Evolutionary conservation across 1,284 basidiomycete species (phyloP), one percentile per base, ranked within the genome.

Genomic region (Rhodofomes roseus): DNA sequence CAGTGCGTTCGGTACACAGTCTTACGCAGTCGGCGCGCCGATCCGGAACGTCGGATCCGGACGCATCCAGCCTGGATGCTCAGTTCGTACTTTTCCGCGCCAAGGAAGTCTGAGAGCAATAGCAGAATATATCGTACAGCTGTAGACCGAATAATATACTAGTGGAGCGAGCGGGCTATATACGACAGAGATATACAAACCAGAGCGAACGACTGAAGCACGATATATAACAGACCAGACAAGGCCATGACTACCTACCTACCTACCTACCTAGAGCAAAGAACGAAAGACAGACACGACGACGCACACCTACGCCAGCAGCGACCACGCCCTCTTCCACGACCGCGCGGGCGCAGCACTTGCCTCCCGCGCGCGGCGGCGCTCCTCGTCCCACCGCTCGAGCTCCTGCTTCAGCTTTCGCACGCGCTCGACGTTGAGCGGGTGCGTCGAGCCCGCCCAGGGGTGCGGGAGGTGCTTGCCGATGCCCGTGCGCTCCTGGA

Each of bases 381-480:
- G 75, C 66, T 80, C 85, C 41, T 72, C 68, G 66, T 84, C 81
- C 91, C 91, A 93, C 44, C 86, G 72, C 36, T 76, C 74, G 27
- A 93, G 77, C 76, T 93, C 91, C 16, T 77, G 73, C 66, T 78
- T 80, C 57, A 92, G 75, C 51, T 79, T 78, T 59, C 79, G 73
- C 12, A 87, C 78, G 40, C 91, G 79, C 39, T 81, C 76, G 60
- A 83, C 80, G 46, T 84, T 80, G 37, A 86, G 75, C 7, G 90
- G 90, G 72, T 93, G 90, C 3, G 77, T 71, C 29, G 75, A 71
- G 23, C 85, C 81, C 51, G 67, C 59, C 65, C 66, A 67, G 36
- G 41, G 73, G 62, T 63, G 67, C 67, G 57, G 61, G 44, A 62
- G 56, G 18, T 31, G 58, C 46, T 65, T 53, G n/a, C 55, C 59